Base-by-base conservation (phyloP, 2,329 filamentous ascomycete genomes). In the Paecilomyces fulvus region DNA sequence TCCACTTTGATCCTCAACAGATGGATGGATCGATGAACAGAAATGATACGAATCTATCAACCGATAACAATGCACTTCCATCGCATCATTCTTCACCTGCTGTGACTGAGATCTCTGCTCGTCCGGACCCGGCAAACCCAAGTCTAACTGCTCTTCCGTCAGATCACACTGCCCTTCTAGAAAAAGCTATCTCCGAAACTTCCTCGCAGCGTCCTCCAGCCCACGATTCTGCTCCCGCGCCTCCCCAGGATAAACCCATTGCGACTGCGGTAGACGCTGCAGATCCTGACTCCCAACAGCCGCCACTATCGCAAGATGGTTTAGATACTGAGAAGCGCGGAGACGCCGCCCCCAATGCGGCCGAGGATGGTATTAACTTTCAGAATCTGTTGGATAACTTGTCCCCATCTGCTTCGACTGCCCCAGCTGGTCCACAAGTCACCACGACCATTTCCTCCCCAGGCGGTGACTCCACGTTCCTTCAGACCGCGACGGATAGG, bases 321-420 rank as follows among this genome's bases (percentile, higher is more conserved):
- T 55, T 67, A 66, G 62, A 65, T 57, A 30, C 58, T 53, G 63
- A 62, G 55, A 60, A 65, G 55, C 51, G 54, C 49, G 59, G 61
- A 25, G 57, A 65, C 60, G 61, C 51, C 49, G 61, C 58, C 10
- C 46, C 60, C 54, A 59, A 59, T 52, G 56, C 60, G 57, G 61
- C 61, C 56, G 67, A 72, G 59, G 67, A 65, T 55, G 77, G 74
- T 58, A 73, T 79, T 64, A 74, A 78, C 64, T 77, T 76, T 62
- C 76, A 79, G 65, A 75, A 70, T 56, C 65, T 79, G 56, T 71
- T 79, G 64, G 75, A 78, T 69, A 78, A 77, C 63, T 70, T 78
- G 37, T 71, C 75, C 58, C 69, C 72, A 51, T 70, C 69, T 30
- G 61, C 63, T 49, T 61, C 67, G 43, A 60, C 63, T 55, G 65